Evolutionary conservation across 805 yeast species (phyloP), one percentile per base, ranked within the genome.

Genomic region (Ogataea pini): DNA sequence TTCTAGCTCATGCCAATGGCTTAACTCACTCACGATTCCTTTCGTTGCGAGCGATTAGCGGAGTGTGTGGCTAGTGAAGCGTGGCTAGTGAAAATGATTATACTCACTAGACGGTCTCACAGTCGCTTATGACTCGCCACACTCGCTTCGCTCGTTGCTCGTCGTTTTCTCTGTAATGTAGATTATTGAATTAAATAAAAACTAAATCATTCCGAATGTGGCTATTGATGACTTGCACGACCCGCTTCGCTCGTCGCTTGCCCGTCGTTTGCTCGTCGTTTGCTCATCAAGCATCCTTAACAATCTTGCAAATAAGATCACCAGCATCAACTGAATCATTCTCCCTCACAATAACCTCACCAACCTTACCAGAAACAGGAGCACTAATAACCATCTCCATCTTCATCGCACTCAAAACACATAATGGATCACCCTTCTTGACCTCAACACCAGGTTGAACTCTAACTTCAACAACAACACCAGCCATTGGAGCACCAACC

Each of bases 321-420:
- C 86, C 84, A 46, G 97, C 96, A 63, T 91, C 99, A 42, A 94
- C 97, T 44, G 92, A 85, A 63, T 94, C 99, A 60, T 96, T 96
- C 66, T 89, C 95, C 70, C 84, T 84, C 56, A 89, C 86, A 42
- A 77, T 68, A 17, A 94, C 78, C 18, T 85, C 89, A 41, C 85
- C 83, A 53, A 94, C 82, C 65, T 79, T 81, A 68, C 99, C 99
- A 50, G 85, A 78, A 50, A 82, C 86, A 47, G 96, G 96, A 18
- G 99, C 92, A 67, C 89, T 81, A 61, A 92, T 91, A 44, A 94
- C 96, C 97, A 94, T 94, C 76, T 94, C 99, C 99, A 92, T 92
- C 82, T 92, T 92, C 99, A 92, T 92, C 55, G 99, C 99, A 67
- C 92, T 83, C 66, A 92, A 78, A 20, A 92, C 96, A 52, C 96